Conservation (phyloP, 768 basidiomycete species). For the Mycena alexandri region DNA sequence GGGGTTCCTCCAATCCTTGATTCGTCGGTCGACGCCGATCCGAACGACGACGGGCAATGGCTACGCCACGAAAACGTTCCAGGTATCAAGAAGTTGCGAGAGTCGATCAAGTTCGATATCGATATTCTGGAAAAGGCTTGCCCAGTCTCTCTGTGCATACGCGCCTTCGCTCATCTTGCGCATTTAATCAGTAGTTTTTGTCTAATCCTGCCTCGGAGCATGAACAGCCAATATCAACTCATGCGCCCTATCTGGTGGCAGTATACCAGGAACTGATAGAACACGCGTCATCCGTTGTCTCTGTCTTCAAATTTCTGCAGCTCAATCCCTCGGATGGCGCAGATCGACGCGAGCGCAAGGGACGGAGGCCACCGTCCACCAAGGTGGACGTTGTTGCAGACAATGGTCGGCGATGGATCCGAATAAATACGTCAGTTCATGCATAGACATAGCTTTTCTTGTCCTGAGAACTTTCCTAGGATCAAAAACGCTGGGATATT, state of each 20-base stretch:
- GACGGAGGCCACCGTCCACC: slow-evolving; percentile 44
- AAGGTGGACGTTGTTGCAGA: slow-evolving; percentile 89
- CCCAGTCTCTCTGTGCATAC: slow-evolving; percentile 20
- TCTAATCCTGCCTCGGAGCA: slow-evolving; percentile 58
- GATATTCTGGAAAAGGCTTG: slow-evolving; percentile 60
- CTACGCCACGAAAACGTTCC: slow-evolving; percentile 45
- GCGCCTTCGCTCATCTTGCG: slow-evolving; percentile 27
- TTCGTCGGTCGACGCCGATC: slow-evolving; percentile 51
- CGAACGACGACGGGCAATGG: slow-evolving; percentile 51
- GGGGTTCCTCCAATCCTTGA: slow-evolving; percentile 60
- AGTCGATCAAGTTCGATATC: slow-evolving; percentile 60
- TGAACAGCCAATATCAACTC: slow-evolving; percentile 72
- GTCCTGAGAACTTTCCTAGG: slow-evolving; percentile 50
- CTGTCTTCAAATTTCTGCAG: slow-evolving; percentile 65
- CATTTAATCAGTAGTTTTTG: slow-evolving; percentile 71
- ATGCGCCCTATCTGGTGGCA: slow-evolving; percentile 84
- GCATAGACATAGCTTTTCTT: background rate
- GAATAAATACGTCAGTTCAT: slow-evolving; percentile 84
- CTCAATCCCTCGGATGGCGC: slow-evolving; percentile 17
- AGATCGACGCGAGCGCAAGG: slow-evolving; percentile 30
- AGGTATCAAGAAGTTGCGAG: slow-evolving; percentile 60
- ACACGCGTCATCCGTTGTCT: slow-evolving; percentile 68
- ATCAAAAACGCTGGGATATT: slow-evolving; percentile 82
- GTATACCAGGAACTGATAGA: slow-evolving; percentile 84
- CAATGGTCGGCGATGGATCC: slow-evolving; percentile 82